Evolutionary conservation across 2,329 filamentous ascomycete species (phyloP), one percentile per base, ranked within the genome.

Genomic region (Talaromyces sp.): DNA sequence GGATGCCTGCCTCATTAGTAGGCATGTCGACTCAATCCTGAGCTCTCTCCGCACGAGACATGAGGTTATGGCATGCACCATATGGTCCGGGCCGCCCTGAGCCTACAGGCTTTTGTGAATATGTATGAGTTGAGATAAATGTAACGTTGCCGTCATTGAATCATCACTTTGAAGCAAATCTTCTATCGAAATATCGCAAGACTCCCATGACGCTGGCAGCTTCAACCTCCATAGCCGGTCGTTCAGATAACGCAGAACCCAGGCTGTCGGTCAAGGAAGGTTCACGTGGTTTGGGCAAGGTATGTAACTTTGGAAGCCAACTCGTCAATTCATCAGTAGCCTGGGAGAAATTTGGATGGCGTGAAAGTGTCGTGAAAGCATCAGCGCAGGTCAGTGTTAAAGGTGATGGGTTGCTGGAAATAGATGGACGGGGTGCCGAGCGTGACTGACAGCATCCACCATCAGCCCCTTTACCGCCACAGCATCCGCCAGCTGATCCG

Each of bases 161-260:
- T 22, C 46, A 43, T 65, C 66, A 73, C 67, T 74, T 74, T 53
- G 74, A 72, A 37, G 73, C 73, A 57, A 92, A 92, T 56, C 89
- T 78, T 52, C 89, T 80, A 66, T 92, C 89, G 73, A 92, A 92
- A 62, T 89, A 86, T 71, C 89, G 89, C 60, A 92, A 74, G n/a
- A 91, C 89, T 41, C 87, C 87, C 89, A 92, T 91, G 56, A 92
- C 90, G 70, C 88, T 91, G 0, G 89, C 89, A 6, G 89, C 88
- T 73, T 92, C 89, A 15, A 92, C 88, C 70, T 92, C 89, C 65
- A 91, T 85, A 1, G 88, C 85, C 41, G 81, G 80, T 53, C 74
- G 74, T 64, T 56, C 64, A 58, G 56, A 58, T 57, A 62, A 45
- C 40, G 57, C 64, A 15, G 66, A 61, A 11, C 61, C 62, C 8